Evolutionary conservation across 1,284 basidiomycete genomes (phyloP), one percentile per base, ranked within the genome.

Genomic region (Mycena citricolor): DNA sequence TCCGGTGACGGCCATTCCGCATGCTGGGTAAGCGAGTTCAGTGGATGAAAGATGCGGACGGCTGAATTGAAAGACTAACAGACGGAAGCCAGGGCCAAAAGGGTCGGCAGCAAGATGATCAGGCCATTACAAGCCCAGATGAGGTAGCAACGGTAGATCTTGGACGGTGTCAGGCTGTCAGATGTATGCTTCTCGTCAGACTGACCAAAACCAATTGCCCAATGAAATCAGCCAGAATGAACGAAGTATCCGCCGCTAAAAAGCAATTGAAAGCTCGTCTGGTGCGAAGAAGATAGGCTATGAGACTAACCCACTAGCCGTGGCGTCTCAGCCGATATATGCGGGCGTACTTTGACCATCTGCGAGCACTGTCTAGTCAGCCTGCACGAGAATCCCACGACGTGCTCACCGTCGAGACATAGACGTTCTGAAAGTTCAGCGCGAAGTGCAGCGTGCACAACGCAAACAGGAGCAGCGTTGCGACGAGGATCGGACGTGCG

Each of bases 101-200:
- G 49, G 32, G 62, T 32, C 6, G 69, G 67, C 3, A 67, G 34
- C 4, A 63, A 37, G n/a, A 60, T 25, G 21, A 70, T 24, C 37
- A 54, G 59, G 41, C 61, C 60, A 20, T 59, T 61, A 34, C 49
- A 49, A 0, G 49, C 59, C 65, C 68, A 69, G 14, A 69, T 25
- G 37, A 64, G 51, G 60, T 65, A 71, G 51, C 69, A 71, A 24
- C 68, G 69, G 33, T 67, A 71, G 14, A 71, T 47, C 32, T 48
- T 2, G 3, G 21, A 0, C n/a, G 10, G 8, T n/a, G 46, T 39
- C 8, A 48, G 23, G 32, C 35, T 39, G 21, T 70, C 61, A 23
- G 63, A 46, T 32, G 61, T 30, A 44, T 71, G 63, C 4, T 65
- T 67, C 3, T 42, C 46, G n/a, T n/a, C n/a, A n/a, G n/a, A n/a